phyloP scores from a whole-genome alignment of 1,284 basidiomycete species.

The Ustilago xerochloae region DNA sequence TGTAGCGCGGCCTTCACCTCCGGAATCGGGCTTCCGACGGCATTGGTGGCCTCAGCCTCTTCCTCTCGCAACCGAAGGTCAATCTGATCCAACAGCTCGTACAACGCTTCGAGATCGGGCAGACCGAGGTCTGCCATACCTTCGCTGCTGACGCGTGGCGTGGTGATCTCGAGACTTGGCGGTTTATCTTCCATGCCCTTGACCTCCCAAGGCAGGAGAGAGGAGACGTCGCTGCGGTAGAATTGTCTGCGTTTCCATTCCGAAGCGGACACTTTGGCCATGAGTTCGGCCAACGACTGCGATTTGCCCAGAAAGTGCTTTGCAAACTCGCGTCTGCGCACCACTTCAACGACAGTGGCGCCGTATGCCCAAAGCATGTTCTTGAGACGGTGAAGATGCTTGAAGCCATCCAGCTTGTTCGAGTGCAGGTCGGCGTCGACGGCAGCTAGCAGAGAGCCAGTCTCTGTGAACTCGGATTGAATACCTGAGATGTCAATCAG shows the following conservation, averaged over 20 bases:
- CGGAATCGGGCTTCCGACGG: conserved; percentile 38
- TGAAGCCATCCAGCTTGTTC: conserved; percentile 76
- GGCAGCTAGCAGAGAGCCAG: conserved; percentile 47
- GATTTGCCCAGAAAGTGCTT: conserved; percentile 56
- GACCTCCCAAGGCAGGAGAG: conserved; percentile 60
- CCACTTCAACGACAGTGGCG: conserved; percentile 88
- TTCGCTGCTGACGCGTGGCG: conserved; percentile 40
- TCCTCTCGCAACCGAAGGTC: conserved; percentile 42
- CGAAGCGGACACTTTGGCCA: conserved; percentile 59
- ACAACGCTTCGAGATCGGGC: conserved; percentile 49
- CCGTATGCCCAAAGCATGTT: conserved; percentile 92
- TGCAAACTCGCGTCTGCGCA: conserved; percentile 84
- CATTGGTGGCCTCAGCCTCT: conserved; percentile 7
- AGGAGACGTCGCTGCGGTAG: conserved; percentile 47
- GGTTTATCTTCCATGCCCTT: conserved; percentile 56
- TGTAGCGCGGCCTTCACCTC: conserved; percentile 51
- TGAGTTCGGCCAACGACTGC: conserved; percentile 64
- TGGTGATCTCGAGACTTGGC: conserved; percentile 62
- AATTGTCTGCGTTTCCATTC: conserved; percentile 57
- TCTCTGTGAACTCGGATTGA: conserved; percentile 65
- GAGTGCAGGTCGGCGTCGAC: conserved; percentile 56
- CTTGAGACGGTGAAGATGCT: conserved; percentile 87
- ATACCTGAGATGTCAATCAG: conserved; percentile 65
- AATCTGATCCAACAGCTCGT: conserved; percentile 52
- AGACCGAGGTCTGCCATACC: conserved; percentile 46